phyloP scores from a whole-genome alignment of 805 yeast species.

The Pichia insulana region DNA sequence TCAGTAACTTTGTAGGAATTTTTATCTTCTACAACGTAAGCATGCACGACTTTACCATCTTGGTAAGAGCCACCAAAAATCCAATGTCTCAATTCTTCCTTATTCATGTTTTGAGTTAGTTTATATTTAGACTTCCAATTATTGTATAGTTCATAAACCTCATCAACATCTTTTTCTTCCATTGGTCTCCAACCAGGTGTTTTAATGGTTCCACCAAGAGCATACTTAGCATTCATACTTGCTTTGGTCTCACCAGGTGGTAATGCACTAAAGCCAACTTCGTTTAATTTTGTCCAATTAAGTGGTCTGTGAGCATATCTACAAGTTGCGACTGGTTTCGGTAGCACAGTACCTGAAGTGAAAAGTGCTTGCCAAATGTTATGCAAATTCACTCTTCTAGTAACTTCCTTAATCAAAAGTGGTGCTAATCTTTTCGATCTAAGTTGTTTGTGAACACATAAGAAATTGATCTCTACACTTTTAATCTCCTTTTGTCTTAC shows the following conservation, averaged over 20 bases:
- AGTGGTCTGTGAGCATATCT: conserved; percentile 91
- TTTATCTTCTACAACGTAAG: conserved; percentile 62
- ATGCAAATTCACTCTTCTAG: conserved; percentile 77
- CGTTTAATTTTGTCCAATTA: conserved; percentile 83
- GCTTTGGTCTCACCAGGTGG: conserved; percentile 64
- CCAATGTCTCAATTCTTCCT: conserved; percentile 76
- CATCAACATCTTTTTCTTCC: conserved; percentile 51
- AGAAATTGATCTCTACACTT: conserved; percentile 84
- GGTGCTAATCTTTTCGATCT: conserved; percentile 94
- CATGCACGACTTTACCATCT: conserved; percentile 46
- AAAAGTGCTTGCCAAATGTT: conserved; percentile 94
- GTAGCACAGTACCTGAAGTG: conserved; percentile 86
- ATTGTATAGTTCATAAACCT: conserved; percentile 49
- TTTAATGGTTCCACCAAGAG: conserved; percentile 44
- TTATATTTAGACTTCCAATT: conserved; percentile 65
- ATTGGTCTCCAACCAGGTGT: conserved; percentile 52
- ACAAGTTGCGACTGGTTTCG: conserved; percentile 84
- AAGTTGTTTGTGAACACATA: conserved; percentile 89
- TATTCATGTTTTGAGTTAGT: conserved; percentile 54
- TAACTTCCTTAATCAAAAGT: conserved; percentile 84
- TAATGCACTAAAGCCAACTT: conserved; percentile 80
- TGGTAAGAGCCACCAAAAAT: conserved; percentile 42
- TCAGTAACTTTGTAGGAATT: conserved; percentile 68
- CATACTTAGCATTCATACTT: conserved; percentile 53
- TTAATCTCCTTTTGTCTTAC: conserved; percentile 42